Conservation (phyloP, 192 early-diverging fungal genomes). For the Podila minutissima region DNA sequence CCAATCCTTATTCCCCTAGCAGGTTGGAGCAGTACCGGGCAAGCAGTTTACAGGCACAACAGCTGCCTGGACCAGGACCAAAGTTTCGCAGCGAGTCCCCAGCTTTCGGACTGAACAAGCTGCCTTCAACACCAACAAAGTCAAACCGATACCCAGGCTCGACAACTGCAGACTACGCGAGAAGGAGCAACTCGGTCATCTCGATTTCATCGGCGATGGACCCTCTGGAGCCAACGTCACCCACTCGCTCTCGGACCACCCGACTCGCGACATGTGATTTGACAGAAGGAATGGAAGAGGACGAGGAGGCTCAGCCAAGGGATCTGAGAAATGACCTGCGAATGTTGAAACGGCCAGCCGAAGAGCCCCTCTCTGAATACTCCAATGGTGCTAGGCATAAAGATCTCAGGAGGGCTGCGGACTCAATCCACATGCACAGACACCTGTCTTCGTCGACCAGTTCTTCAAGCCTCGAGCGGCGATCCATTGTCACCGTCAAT, state of each 20-base stretch:
- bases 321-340: not conserved
- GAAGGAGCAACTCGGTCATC: conserved; percentile 36
- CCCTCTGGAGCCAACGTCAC: conserved; percentile 6
- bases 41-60: conserved; percentile 19
- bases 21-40: not conserved
- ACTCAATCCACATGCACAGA: conserved; percentile 6
- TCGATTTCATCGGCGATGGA: conserved; percentile 37
- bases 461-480: not conserved
- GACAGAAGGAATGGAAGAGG: not conserved
- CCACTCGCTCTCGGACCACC: not conserved
- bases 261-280: not conserved
- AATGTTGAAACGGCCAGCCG: conserved; percentile 18
- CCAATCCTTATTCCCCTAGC: not conserved
- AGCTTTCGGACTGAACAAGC: conserved; percentile 6
- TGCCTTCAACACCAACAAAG: not conserved
- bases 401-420: conserved; percentile 1
- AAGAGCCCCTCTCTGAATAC: not conserved
- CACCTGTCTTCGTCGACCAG: not conserved
- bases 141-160: not conserved
- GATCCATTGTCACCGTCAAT: not conserved
- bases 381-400: conserved; percentile 12
- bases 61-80: conserved; percentile 9
- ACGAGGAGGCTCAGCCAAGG: not conserved
- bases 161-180: conserved; percentile 1
- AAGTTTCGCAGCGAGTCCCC: not conserved